These are phyloP conservation scores for Lichtheimia ramosa DNA, from an alignment of 371 early-diverging fungal species.

Conservation along the genomic window DNA sequence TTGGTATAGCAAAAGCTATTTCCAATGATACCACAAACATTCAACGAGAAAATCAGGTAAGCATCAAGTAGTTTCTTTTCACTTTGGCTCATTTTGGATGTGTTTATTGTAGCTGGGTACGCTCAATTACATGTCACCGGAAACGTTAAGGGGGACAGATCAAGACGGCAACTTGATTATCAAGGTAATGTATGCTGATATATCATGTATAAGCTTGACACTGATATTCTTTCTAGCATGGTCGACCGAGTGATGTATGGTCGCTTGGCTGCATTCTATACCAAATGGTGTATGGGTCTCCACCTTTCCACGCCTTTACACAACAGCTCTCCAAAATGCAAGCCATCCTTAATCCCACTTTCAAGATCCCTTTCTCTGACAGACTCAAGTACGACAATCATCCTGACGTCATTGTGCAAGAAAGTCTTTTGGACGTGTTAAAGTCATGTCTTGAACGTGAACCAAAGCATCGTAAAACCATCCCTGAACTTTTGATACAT, in stretches of 20 bases:
- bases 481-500: slow-evolving; percentile 13
- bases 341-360: slow-evolving; percentile 67
- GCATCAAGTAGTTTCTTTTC: not conserved
- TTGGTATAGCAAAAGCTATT: slow-evolving; percentile 98
- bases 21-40: slow-evolving; percentile 96
- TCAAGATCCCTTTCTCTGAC: slow-evolving; percentile 59
- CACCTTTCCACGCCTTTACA: slow-evolving; percentile 83
- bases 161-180: slow-evolving; percentile 34
- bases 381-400: not conserved
- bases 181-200: not conserved
- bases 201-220: not conserved
- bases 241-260: slow-evolving; percentile 93
- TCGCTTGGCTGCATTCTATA: slow-evolving; percentile 97
- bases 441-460: slow-evolving; percentile 13
- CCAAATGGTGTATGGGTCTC: slow-evolving; percentile 90
- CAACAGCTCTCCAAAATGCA: slow-evolving; percentile 64
- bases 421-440: slow-evolving; percentile 9
- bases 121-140: slow-evolving; percentile 98
- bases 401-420: not conserved
- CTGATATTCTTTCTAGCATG: slow-evolving; percentile 37
- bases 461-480: slow-evolving; percentile 4
- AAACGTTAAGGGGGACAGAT: slow-evolving; percentile 61
- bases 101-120: slow-evolving; percentile 73
- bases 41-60: slow-evolving; percentile 80
- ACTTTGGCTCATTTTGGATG: not conserved